These are phyloP conservation scores for Geotrichum citri-aurantii DNA, from an alignment of 1,139 yeast genomes.

Conservation along the genomic window DNA sequence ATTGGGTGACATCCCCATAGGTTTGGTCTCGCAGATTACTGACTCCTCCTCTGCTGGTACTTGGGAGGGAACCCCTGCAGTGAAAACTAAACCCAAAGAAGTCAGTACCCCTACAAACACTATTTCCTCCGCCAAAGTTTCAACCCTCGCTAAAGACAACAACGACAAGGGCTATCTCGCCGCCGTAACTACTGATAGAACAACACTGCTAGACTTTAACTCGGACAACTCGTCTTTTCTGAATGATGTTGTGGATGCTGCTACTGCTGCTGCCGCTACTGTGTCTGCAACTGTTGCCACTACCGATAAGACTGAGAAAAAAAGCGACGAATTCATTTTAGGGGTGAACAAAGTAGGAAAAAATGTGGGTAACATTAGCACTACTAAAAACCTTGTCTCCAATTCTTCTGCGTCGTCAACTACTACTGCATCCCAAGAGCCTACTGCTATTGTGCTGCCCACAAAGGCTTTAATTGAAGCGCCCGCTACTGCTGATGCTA, in stretches of 20 bases:
- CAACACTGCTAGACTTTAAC: neutral
- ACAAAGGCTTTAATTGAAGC: neutral
- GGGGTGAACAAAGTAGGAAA: neutral
- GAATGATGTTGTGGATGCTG: neutral
- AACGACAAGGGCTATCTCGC: neutral
- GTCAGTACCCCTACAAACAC: neutral
- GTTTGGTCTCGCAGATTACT: neutral
- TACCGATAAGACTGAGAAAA: neutral
- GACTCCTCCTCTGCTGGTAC: neutral
- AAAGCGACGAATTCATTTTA: neutral
- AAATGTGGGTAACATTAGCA: neutral
- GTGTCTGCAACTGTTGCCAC: neutral
- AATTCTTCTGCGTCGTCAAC: neutral
- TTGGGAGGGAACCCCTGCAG: neutral
- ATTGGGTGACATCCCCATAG: neutral
- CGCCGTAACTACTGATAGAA: neutral
- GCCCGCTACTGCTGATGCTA: neutral
- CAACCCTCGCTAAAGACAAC: neutral
- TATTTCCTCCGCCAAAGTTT: neutral
- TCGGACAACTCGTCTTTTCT: neutral
- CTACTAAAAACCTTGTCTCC: neutral
- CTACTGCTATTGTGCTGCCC: neutral
- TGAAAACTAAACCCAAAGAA: neutral
- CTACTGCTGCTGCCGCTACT: neutral
- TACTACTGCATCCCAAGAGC: neutral